Percentiles rank a stretch among this genome's conserved stretches.
Evolutionary conservation across 176 grass and related monocot species (phyloP).

Genomic region (Triticum urartu): DNA sequence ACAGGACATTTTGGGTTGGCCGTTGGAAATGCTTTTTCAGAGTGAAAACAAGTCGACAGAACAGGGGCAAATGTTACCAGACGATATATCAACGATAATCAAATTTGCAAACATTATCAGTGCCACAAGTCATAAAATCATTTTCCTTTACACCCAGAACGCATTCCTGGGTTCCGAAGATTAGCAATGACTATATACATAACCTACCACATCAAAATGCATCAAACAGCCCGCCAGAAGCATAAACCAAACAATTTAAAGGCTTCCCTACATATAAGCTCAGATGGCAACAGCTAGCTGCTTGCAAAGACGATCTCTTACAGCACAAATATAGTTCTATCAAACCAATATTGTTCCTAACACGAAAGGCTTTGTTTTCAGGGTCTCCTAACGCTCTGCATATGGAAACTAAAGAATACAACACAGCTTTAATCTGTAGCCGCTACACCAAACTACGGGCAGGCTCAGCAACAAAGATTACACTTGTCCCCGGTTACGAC

Average conservation of each 20-base stretch:
- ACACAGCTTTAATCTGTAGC: slow-evolving; percentile 40
- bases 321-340: slow-evolving; percentile 39
- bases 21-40: too few species aligned
- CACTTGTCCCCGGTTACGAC: slow-evolving; percentile 16
- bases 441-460: slow-evolving; percentile 33
- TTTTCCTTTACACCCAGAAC: not conserved
- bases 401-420: slow-evolving; percentile 48
- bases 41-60: too few species aligned
- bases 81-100: too few species aligned
- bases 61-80: too few species aligned
- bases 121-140: not conserved
- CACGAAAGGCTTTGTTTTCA: slow-evolving; percentile 28
- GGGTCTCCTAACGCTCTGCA: slow-evolving; percentile 39
- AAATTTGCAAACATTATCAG: too few species aligned
- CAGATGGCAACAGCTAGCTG: slow-evolving; percentile 13
- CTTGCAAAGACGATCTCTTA: slow-evolving; percentile 20
- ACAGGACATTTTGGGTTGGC: too few species aligned
- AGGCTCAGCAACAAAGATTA: slow-evolving; percentile 25
- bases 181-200: not conserved
- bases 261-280: slow-evolving; percentile 25
- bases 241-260: slow-evolving; percentile 20
- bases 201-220: not conserved
- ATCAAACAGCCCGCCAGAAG: not conserved
- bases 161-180: not conserved
- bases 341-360: slow-evolving; percentile 31